A percentile compares a stretch with the other conserved stretches of the same genome.
phyloP scores from a whole-genome alignment of 2,329 filamentous ascomycete species.

The Rhynchosporium secalis region DNA sequence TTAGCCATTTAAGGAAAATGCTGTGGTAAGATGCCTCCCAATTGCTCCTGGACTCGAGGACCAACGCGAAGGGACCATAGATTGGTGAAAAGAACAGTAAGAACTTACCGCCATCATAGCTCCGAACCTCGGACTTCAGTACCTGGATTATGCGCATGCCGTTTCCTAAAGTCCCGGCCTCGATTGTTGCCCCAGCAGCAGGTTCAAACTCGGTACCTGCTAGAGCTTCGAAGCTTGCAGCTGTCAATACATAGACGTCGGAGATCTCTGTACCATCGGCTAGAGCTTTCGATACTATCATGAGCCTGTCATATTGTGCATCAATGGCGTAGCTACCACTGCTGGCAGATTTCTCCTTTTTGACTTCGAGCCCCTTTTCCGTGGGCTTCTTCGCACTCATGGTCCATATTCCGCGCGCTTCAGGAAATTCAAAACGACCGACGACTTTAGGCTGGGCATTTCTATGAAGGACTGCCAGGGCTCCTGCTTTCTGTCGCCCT shows the following conservation, averaged over 20 bases:
- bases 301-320: constrained; percentile 71
- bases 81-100: constrained; percentile 25
- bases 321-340: constrained; percentile 55
- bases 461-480: constrained; percentile 74
- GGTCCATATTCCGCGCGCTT: constrained; percentile 79
- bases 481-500: constrained; percentile 65
- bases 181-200: constrained; percentile 81
- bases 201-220: constrained; percentile 88
- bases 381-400: constrained; percentile 67
- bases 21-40: constrained; percentile 12
- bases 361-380: constrained; percentile 56
- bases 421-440: constrained; percentile 69
- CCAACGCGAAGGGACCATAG: neutral
- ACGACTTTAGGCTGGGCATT: constrained; percentile 73
- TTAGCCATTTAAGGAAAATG: constrained; percentile 8
- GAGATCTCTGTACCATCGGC: constrained; percentile 73
- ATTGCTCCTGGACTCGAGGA: neutral
- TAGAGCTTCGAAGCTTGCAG: constrained; percentile 71
- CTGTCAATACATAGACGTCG: constrained; percentile 74
- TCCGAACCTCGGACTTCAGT: constrained; percentile 80
- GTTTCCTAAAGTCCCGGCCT: constrained; percentile 79
- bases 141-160: constrained; percentile 85
- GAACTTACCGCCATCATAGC: constrained; percentile 80
- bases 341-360: constrained; percentile 50
- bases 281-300: constrained; percentile 72